phyloP scores from a whole-genome alignment of 768 basidiomycete species.

The Lanmaoa rubissima region DNA sequence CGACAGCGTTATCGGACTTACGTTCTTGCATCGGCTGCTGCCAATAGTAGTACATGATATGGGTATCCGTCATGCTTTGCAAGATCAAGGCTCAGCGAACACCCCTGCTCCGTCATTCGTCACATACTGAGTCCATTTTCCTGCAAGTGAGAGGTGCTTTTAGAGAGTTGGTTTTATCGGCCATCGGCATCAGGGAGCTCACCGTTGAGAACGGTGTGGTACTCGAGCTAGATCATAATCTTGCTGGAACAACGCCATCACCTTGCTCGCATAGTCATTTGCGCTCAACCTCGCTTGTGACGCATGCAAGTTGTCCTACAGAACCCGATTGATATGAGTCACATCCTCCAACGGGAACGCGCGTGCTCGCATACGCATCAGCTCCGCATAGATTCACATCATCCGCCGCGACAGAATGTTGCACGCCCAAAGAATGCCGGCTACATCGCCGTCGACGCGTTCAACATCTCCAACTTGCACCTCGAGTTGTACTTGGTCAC shows the following conservation, averaged over 20 bases:
- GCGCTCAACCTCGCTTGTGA: too few relatives aligned
- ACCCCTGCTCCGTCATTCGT: background rate
- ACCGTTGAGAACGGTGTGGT: background rate
- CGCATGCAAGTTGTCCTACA: too few relatives aligned
- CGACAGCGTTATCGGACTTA: constrained; percentile 23
- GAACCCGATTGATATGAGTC: too few relatives aligned
- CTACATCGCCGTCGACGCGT: too few relatives aligned
- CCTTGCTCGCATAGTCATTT: too few relatives aligned
- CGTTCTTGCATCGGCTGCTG: constrained; percentile 70
- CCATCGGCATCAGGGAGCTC: background rate
- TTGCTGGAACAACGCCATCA: background rate
- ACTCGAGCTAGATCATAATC: background rate
- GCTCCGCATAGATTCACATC: too few relatives aligned
- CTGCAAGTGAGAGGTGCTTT: background rate
- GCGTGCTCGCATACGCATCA: too few relatives aligned
- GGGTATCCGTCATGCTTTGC: constrained; percentile 70
- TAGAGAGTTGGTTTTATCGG: background rate
- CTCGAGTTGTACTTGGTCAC: too few relatives aligned
- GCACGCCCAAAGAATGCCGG: too few relatives aligned
- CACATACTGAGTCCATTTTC: background rate
- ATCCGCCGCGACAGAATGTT: too few relatives aligned
- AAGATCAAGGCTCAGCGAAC: constrained; percentile 8
- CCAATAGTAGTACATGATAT: constrained; percentile 64
- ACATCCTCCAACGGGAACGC: too few relatives aligned
- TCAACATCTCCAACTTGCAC: too few relatives aligned